A percentile compares a stretch with the other conserved stretches of the same genome.
Conservation (phyloP, 441 rosid species). For the Erysimum cheiri region DNA sequence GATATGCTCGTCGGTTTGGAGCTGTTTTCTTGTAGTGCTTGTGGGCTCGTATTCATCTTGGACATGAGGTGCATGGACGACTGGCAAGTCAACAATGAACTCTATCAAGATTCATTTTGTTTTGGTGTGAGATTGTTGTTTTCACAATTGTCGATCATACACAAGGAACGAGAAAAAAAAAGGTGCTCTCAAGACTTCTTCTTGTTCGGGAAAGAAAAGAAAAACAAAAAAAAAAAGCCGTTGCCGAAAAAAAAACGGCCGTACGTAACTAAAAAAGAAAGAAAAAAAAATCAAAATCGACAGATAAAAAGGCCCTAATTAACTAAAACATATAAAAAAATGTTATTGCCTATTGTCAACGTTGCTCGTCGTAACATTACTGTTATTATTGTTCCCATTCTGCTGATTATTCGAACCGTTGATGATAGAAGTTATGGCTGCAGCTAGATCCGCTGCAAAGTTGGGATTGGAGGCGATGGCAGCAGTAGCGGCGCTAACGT, state of each 20-base stretch:
- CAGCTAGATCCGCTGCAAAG: conserved; percentile 88
- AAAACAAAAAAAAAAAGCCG: neutral
- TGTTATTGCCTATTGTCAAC: conserved; percentile 42
- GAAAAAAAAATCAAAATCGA: conserved; percentile 1
- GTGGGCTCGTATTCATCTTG: too few species aligned
- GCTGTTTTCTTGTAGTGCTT: too few species aligned
- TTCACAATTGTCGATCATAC: conserved; percentile 20
- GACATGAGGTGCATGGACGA: too few species aligned
- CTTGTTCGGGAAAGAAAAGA: neutral
- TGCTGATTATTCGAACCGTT: conserved; percentile 47
- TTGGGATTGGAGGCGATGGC: conserved; percentile 86
- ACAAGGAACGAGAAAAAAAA: conserved; percentile 15
- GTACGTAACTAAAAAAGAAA: neutral
- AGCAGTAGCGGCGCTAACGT: conserved; percentile 73
- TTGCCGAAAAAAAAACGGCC: neutral
- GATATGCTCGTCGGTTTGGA: too few species aligned
- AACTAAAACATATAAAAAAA: conserved; percentile 9
- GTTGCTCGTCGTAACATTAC: conserved; percentile 40
- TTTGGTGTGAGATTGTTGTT: too few species aligned
- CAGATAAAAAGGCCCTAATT: conserved; percentile 3
- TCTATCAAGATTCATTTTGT: too few species aligned
- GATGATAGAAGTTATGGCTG: conserved; percentile 84
- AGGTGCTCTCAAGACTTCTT: conserved; percentile 1
- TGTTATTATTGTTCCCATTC: conserved; percentile 33
- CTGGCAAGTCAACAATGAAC: too few species aligned